Evolutionary conservation across 768 basidiomycete species (phyloP), one percentile per base, ranked within the genome.

Genomic region (Albatrellus ellisii): DNA sequence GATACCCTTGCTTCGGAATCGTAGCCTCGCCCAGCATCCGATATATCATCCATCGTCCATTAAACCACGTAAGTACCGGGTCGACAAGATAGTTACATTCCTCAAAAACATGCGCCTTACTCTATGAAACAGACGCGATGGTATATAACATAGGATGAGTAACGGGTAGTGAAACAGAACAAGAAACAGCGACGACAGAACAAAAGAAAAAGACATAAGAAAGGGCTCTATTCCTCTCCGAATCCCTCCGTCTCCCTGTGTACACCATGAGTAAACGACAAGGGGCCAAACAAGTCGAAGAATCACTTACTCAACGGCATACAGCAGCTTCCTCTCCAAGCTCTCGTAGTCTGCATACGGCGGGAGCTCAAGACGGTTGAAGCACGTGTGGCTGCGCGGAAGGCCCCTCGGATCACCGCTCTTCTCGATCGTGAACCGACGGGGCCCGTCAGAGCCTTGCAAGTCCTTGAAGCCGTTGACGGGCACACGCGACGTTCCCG

Each of bases 401-500:
- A 95, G 59, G 35, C 88, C 86, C 11, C 72, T 75, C 9, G 88
- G 81, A 56, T 94, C 90, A 4, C 91, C 91, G 17, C 80, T 82
- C 62, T 94, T 94, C 62, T 95, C 90, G 46, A 95, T 91, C 9
- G 91, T 95, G 58, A 95, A 95, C 46, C 90, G 66, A 43, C 90
- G 66, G 2, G 91, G 90, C 0, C 90, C 90, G 59, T 95, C 90
- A 0, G 84, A 86, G 7, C 90, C 90, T 62, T 94, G 90, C 6
- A 92, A 66, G 55, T 94, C 90, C 56, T 91, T 91, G 70, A 94
- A 94, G 1, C 90, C 91, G 55, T 90, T 90, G 52, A 90, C 89
- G 9, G 90, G 81, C 18, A 85, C 74, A 46, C 82, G 68, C n/a
- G 82, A 85, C 2, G 81, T 85, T 15, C 81, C 81, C 1, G 87